Base-by-base conservation (phyloP, 352 stramenopile species). In the Elongisporangium senticosum region DNA sequence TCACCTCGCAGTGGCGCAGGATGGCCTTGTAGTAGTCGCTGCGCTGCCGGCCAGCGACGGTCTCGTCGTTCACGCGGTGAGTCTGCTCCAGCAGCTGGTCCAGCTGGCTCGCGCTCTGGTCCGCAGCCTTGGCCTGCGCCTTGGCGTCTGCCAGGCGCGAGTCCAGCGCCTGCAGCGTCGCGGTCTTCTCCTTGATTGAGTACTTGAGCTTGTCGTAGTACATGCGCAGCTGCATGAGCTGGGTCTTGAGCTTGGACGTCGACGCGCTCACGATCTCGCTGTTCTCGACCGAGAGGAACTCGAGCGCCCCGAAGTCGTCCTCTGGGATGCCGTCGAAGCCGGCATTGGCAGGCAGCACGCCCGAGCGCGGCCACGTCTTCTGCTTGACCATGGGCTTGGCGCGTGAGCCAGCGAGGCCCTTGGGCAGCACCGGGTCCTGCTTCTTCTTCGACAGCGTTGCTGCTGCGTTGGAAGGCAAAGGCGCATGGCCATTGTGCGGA, bases 1-100 rank as follows among this genome's bases (percentile, higher is more conserved):
- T 75, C 28, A 90, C 67, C 53, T 93, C 84, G 61, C 84, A 93
- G 59, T 93, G 79, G 2, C 84, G 78, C 43, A 93, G 47, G 43
- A 93, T 89, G 6, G 82, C 56, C 21, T 84, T 85, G 71, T 93
- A 93, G 60, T 93, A 93, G 39, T 93, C 82, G 37, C 82, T 82
- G 5, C 82, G 82, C 67, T 87, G 77, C 17, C 80, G 71, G 0
- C 82, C 79, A 33, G 86, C 50, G 20, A 71, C 59, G 20, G 84
- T 81, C 60, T 93, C 82, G 40, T 87, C 74, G 7, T 72, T 77
- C 13, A 84, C 74, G 6, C 59, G 58, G 8, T 77, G 77, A 51
- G 89, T 89, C n/a, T 77, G 83, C 21, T 91, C 79, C 7, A 79
- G 69, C 17, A 93, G 55, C 11, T 82, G 72, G 15, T 90, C 84